Percentiles rank a stretch among this genome's conserved stretches.
Evolutionary conservation across 768 basidiomycete genomes (phyloP).

Genomic region (Exidia glandulosa): DNA sequence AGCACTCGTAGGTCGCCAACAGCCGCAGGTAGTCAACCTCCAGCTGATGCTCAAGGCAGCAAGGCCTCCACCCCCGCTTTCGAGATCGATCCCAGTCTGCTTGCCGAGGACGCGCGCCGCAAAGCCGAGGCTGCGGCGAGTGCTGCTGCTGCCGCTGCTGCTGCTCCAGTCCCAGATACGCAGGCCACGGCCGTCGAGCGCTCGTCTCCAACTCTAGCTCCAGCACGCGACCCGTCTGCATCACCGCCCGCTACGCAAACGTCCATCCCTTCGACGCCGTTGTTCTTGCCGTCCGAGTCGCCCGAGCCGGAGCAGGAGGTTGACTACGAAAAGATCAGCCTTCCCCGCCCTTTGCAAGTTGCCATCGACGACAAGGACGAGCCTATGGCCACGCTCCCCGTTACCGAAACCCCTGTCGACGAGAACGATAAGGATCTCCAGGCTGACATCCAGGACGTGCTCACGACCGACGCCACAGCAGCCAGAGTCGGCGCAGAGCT

Average conservation of each 20-base stretch:
- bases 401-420: conserved; percentile 33
- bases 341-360: too few relatives aligned
- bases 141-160: conserved; percentile 4
- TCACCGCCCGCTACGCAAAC: conserved; percentile 19
- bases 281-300: too few relatives aligned
- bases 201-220: background rate
- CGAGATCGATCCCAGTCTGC: background rate
- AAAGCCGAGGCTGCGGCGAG: conserved; percentile 1
- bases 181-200: background rate
- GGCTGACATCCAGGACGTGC: conserved; percentile 58
- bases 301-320: too few relatives aligned
- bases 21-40: too few relatives aligned
- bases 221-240: conserved; percentile 26
- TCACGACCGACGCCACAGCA: conserved; percentile 48
- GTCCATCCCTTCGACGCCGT: conserved; percentile 18
- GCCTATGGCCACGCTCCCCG: background rate
- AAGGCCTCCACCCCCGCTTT: background rate
- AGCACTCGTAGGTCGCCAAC: background rate
- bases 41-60: too few relatives aligned
- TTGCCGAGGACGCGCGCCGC: background rate
- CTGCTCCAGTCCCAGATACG: conserved; percentile 1
- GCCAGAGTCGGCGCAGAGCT: conserved; percentile 35
- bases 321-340: too few relatives aligned
- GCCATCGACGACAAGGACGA: background rate
- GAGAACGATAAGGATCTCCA: conserved; percentile 51